Percentiles rank a stretch among this genome's conserved stretches.
Conservation (phyloP, 495 filamentous ascomycete species). For the Penicillium dipodomyicola region DNA sequence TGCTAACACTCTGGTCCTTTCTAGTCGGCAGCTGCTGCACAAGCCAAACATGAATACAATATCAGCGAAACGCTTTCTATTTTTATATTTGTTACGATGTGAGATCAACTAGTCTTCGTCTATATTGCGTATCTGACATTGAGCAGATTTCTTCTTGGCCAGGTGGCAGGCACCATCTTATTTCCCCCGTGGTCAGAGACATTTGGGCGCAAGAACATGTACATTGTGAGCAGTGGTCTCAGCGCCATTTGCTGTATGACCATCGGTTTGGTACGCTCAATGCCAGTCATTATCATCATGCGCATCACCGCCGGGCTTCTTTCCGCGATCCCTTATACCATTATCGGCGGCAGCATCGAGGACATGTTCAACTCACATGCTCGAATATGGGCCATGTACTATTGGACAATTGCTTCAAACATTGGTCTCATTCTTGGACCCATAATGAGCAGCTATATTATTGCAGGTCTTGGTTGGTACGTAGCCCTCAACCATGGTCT, state of each 20-base stretch:
- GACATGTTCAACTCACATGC: slow-evolving; percentile 46
- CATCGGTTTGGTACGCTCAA: slow-evolving; percentile 37
- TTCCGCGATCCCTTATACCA: slow-evolving; percentile 50
- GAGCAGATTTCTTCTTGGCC: slow-evolving; percentile 48
- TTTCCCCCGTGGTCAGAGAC: slow-evolving; percentile 53
- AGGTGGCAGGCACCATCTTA: slow-evolving; percentile 49
- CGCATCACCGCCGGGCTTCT: slow-evolving; percentile 47
- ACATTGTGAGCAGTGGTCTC: slow-evolving; percentile 43
- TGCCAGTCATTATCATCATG: slow-evolving; percentile 40
- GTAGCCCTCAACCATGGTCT: slow-evolving; percentile 35
- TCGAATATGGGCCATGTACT: slow-evolving; percentile 47
- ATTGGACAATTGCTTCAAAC: slow-evolving; percentile 40
- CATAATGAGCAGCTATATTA: slow-evolving; percentile 43
- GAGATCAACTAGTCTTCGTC: slow-evolving; percentile 3
- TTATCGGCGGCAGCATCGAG: slow-evolving; percentile 53
- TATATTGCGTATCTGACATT: not conserved
- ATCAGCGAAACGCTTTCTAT: slow-evolving; percentile 30
- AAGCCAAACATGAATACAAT: slow-evolving; percentile 33
- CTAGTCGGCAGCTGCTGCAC: slow-evolving; percentile 36
- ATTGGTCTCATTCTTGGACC: slow-evolving; percentile 43
- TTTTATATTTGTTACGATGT: slow-evolving; percentile 45
- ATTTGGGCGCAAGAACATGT: slow-evolving; percentile 51
- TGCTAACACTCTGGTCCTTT: not conserved
- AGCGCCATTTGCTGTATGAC: slow-evolving; percentile 45
- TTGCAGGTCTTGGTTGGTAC: slow-evolving; percentile 35